A percentile compares a stretch with the other conserved stretches of the same genome.
Evolutionary conservation across 139 green algal genomes (phyloP).

Genomic region (Haematococcus sp.): DNA sequence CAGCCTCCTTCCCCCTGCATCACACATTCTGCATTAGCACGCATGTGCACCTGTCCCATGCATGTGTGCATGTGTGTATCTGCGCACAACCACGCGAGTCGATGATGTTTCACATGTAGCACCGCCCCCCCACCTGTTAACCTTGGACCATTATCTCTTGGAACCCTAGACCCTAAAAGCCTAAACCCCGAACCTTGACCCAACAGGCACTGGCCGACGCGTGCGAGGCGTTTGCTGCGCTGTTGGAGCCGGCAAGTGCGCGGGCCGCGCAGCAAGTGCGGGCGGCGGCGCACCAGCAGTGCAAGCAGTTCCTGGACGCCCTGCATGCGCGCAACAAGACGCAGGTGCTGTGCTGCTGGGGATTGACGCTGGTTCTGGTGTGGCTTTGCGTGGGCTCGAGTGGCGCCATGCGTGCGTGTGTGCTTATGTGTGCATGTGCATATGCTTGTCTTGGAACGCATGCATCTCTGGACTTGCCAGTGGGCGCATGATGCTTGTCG

Average conservation of each 20-base stretch:
- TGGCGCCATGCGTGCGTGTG: conserved; percentile 3
- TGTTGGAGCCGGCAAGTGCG: conserved; percentile 43
- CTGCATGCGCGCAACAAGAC: conserved; percentile 36
- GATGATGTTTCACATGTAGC: too few species aligned
- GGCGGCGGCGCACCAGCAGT: conserved; percentile 64
- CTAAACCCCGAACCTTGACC: too few species aligned
- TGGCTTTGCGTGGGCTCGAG: too few species aligned
- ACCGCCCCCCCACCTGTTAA: background rate
- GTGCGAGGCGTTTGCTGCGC: conserved; percentile 34
- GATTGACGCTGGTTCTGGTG: background rate
- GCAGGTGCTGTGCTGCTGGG: too few species aligned
- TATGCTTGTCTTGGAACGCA: too few species aligned
- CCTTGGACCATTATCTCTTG: background rate
- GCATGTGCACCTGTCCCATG: too few species aligned
- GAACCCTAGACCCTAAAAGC: too few species aligned
- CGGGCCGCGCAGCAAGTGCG: conserved; percentile 38
- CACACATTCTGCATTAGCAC: too few species aligned
- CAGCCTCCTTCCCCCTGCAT: too few species aligned
- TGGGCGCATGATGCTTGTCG: background rate
- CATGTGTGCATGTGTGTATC: too few species aligned
- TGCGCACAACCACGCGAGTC: too few species aligned
- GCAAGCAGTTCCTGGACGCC: conserved; percentile 63
- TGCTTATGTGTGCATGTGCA: background rate
- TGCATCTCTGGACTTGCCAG: background rate
- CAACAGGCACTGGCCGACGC: conserved; percentile 18